phyloP scores from a whole-genome alignment of 352 stramenopile species.

The Globisporangium barbulae region DNA sequence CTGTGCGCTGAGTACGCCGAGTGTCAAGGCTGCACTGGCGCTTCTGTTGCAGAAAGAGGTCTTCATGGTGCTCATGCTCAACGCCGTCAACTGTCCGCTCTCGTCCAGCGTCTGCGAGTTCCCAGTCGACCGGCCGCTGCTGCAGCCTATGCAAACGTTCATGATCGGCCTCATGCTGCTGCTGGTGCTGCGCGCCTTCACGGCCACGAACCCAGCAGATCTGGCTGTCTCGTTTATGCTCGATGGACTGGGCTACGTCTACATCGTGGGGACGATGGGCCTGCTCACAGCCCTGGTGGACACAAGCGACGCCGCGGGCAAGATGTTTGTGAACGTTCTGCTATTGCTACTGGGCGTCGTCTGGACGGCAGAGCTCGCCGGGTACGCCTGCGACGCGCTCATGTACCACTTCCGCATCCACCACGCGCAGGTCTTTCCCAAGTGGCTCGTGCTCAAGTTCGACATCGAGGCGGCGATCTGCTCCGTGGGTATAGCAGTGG shows the following conservation, averaged over 20 bases:
- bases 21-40: slow-evolving; percentile 24
- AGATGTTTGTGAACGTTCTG: slow-evolving; percentile 35
- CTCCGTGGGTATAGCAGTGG: slow-evolving; percentile 32
- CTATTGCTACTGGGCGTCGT: slow-evolving; percentile 41
- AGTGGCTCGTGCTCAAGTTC: slow-evolving; percentile 39
- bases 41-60: slow-evolving; percentile 36
- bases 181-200: slow-evolving; percentile 26
- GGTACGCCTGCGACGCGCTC: slow-evolving; percentile 44
- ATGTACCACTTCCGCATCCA: slow-evolving; percentile 52
- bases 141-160: slow-evolving; percentile 37
- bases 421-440: slow-evolving; percentile 40
- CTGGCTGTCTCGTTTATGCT: slow-evolving; percentile 33
- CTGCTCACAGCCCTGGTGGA: slow-evolving; percentile 44
- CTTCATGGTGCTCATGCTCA: slow-evolving; percentile 40
- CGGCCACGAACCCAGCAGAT: slow-evolving; percentile 26
- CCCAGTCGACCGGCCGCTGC: slow-evolving; percentile 14
- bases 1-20: slow-evolving; percentile 33
- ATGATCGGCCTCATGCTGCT: slow-evolving; percentile 28
- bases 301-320: slow-evolving; percentile 23
- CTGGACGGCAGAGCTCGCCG: slow-evolving; percentile 42
- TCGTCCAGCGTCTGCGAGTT: slow-evolving; percentile 11
- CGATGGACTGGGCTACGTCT: slow-evolving; percentile 37
- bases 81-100: slow-evolving; percentile 35
- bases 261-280: slow-evolving; percentile 30
- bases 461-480: slow-evolving; percentile 44